These are phyloP conservation scores for Ensete ventricosum DNA, from an alignment of 176 grass and related monocot genomes.

Conservation along the genomic window DNA sequence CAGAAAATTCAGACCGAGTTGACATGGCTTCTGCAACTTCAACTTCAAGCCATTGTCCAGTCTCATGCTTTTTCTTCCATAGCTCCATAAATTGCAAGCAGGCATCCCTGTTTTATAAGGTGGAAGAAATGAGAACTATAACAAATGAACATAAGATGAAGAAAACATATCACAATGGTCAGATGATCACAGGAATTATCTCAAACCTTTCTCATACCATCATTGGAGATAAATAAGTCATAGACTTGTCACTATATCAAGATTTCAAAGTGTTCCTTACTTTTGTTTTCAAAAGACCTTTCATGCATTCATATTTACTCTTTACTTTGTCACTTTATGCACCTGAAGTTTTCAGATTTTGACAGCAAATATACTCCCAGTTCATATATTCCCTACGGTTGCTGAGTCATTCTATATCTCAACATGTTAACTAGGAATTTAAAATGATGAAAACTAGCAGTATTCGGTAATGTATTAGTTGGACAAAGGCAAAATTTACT, in stretches of 20 bases:
- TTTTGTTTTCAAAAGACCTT: too few relatives aligned
- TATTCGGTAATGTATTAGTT: background rate
- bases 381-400: background rate
- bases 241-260: too few relatives aligned
- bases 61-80: constrained; percentile 97
- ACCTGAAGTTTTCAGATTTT: background rate
- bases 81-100: constrained; percentile 71
- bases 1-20: constrained; percentile 74
- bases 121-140: background rate
- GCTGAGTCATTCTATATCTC: background rate
- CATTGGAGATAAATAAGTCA: too few relatives aligned
- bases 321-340: background rate
- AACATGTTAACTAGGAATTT: background rate
- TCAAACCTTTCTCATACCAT: too few relatives aligned
- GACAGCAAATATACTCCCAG: background rate
- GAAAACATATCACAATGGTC: too few relatives aligned
- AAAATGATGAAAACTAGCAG: background rate
- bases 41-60: constrained; percentile 97
- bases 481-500: constrained; percentile 33
- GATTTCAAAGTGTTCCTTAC: too few relatives aligned
- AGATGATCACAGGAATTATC: too few relatives aligned
- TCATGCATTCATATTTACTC: too few relatives aligned
- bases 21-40: constrained; percentile 81
- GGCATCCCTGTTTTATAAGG: constrained; percentile 49
- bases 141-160: background rate